Percentiles rank a stretch among this genome's conserved stretches.
Evolutionary conservation across 805 yeast genomes (phyloP).

Genomic region (Monosporozyma yasuniensis): DNA sequence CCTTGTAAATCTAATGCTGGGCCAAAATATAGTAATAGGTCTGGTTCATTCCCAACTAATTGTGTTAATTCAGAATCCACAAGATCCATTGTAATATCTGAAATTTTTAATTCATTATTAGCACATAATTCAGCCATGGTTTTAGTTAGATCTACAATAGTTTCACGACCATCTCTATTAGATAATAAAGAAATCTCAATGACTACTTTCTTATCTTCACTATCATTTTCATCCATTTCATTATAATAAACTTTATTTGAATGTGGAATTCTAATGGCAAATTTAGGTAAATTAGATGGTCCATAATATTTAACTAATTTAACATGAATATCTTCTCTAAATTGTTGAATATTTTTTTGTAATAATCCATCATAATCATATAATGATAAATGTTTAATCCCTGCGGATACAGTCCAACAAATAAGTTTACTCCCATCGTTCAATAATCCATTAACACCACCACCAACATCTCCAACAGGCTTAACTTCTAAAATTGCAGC

Average conservation of each 20-base stretch:
- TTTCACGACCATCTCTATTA: constrained; percentile 76
- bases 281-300: constrained; percentile 53
- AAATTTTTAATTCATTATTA: constrained; percentile 47
- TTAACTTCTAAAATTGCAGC: constrained; percentile 69
- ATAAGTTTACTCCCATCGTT: constrained; percentile 67
- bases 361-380: constrained; percentile 75
- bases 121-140: constrained; percentile 72
- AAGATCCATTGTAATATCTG: constrained; percentile 64
- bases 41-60: constrained; percentile 88
- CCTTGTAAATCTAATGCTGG: constrained; percentile 88
- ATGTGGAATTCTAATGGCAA: constrained; percentile 60
- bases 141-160: constrained; percentile 79
- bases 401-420: constrained; percentile 89
- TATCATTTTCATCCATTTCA: constrained; percentile 17
- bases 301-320: constrained; percentile 70
- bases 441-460: constrained; percentile 76
- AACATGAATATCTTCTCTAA: constrained; percentile 47
- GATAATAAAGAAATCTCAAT: constrained; percentile 62
- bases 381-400: constrained; percentile 58
- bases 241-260: constrained; percentile 39
- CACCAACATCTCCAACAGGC: constrained; percentile 76
- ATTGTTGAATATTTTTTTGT: constrained; percentile 44
- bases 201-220: constrained; percentile 34
- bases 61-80: constrained; percentile 67
- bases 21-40: constrained; percentile 71